Base-by-base conservation (phyloP, 2,329 filamentous ascomycete species). In the Trichoderma sp. region DNA sequence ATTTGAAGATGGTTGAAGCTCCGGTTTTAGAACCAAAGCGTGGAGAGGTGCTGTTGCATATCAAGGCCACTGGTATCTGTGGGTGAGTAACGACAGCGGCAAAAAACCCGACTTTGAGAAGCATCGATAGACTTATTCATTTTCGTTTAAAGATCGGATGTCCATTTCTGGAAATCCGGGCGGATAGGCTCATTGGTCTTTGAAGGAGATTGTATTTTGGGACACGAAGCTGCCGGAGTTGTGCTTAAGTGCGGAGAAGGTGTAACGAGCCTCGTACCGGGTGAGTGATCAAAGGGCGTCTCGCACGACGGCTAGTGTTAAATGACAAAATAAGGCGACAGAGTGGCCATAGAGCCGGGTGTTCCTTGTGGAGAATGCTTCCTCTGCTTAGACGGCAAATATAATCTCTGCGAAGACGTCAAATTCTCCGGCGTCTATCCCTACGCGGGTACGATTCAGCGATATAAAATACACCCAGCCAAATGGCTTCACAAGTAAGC, bases 161-260 rank as follows among this genome's bases (percentile, higher is more conserved):
- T 68, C 34, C 65, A 68, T 43, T 68, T 68, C 65, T 68, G 65
- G 65, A 68, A 68, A 43, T 59, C 65, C n/a, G 65, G 65, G 17
- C 32, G 65, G 6, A 68, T 68, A 32, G 65, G 65, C 26, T 68
- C 65, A 3, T 30, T 68, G 7, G 53, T 68, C 4, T 68, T 68
- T n/a, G 65, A 68, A 47, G 65, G 65, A 2, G 65, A 68, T 9
- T 68, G 65, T 7, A 68, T 68, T 26, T n/a, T 68, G 30, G 65
- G 65, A 9, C 65, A 68, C 26, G 65, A 68, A 43, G 65, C 65
- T 23, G 65, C 65, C 3, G 65, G 65, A 11, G 26, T 68, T 32
- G 65, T 68, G 11, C 26, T 68, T 15, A 59, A 58, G 28, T 68
- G 65, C 17, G 65, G 65, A 68, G 65, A 47, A 8, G 65, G 65